Evolutionary conservation across 1,284 basidiomycete genomes (phyloP), one percentile per base, ranked within the genome.

Genomic region (Xerocomus cyaneibrunnescens): DNA sequence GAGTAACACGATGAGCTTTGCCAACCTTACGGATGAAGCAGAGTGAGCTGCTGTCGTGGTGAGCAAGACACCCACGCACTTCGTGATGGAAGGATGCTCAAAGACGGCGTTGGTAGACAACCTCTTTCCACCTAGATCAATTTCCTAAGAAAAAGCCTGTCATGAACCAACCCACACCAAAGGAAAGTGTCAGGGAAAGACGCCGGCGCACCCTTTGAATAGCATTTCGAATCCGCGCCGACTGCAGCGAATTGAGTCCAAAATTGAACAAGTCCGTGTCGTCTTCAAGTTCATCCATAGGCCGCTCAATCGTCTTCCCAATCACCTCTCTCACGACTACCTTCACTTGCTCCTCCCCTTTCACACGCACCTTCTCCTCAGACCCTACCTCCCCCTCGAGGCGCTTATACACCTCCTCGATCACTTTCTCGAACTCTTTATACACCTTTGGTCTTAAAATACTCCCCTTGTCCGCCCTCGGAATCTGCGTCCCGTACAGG

Each of bases 161-260:
- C 7, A 19, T 64, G 17, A 62, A 23, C 43, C 10, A n/a, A n/a
- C 14, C n/a, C 31, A 48, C 17, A 5, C 14, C 6, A 22, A 35
- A n/a, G 17, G 7, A 39, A 30, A 30, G 10, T 7, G 19, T 12
- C 4, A 9, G 8, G 12, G 10, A 38, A 28, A 21, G 21, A 35
- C 30, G 32, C 2, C 2, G 12, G 51, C 58, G 35, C 30, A 67
- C 72, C 60, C 76, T 76, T 56, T 75, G 73, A 38, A 79, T 69
- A 7, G 72, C 66, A 55, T 81, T 82, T 31, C 81, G 67, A 28
- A 86, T 75, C 22, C 80, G 70, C 5, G 77, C 76, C 14, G 78
- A 79, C 57, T 81, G 76, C 10, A 85, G 64, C 9, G 81, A 84
- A 62, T 83, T 79, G 34, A 85, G 72, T 22, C 81, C 83, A 27